Evolutionary conservation across 352 stramenopile genomes (phyloP).

Genomic region (Phytophthora meadii): DNA sequence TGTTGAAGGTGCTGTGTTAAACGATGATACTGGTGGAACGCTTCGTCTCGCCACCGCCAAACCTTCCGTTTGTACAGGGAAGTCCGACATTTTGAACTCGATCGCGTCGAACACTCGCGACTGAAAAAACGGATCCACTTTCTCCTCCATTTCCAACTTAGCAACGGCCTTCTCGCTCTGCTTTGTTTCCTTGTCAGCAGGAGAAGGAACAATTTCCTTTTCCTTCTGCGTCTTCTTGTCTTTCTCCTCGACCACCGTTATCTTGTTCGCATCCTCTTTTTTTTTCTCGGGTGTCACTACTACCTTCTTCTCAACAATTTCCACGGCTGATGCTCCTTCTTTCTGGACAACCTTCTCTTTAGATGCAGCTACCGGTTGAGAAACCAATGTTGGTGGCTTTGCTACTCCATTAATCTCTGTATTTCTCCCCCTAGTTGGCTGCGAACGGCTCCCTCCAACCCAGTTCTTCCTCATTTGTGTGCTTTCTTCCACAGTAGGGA

Average conservation of each 20-base stretch:
- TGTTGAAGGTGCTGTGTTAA: slow-evolving; percentile 14
- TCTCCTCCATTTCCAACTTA: not conserved
- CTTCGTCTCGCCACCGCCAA: slow-evolving; percentile 52
- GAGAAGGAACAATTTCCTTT: not conserved
- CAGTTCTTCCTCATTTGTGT: slow-evolving; percentile 23
- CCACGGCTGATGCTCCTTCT: too few species aligned
- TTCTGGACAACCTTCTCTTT: slow-evolving; percentile 10
- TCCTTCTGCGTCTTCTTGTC: not conserved
- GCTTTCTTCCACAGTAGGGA: slow-evolving; percentile 36
- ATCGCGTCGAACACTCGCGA: slow-evolving; percentile 52
- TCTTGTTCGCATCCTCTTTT: not conserved
- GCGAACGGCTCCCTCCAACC: not conserved
- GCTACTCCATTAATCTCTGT: not conserved
- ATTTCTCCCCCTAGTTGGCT: not conserved
- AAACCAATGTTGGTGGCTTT: not conserved
- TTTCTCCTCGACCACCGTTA: not conserved
- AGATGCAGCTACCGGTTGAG: not conserved
- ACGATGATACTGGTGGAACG: slow-evolving; percentile 13
- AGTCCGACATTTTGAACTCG: slow-evolving; percentile 51
- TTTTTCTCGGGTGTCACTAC: not conserved
- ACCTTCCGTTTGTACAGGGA: slow-evolving; percentile 46
- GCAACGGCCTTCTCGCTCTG: not conserved
- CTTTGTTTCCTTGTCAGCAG: not conserved
- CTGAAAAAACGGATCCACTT: slow-evolving; percentile 34
- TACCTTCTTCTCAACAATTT: not conserved